Base-by-base conservation (phyloP, 2,329 filamentous ascomycete genomes). In the Botrytis squamosa region DNA sequence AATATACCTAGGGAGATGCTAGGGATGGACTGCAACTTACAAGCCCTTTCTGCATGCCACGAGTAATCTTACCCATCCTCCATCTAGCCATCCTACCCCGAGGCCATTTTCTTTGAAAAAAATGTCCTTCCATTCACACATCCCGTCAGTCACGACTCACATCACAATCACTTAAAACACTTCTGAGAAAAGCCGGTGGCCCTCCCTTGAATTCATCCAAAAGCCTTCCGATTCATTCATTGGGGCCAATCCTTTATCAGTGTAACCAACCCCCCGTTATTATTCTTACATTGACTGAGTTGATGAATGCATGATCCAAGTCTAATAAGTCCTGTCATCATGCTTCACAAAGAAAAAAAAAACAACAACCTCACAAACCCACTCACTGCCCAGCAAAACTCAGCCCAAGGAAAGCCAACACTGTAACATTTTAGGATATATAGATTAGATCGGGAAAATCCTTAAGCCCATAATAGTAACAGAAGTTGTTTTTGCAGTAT, bases 291-390 rank as follows among this genome's bases (percentile, higher is more conserved):
- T 36, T 46, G 38, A 44, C 40, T 29, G 57, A n/a, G 10, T 60
- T 18, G 52, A 57, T 42, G 52, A 22, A 71, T 38, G 55, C 57
- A 62, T 46, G 68, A 29, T 49, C 42, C 40, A 71, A 71, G 69
- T 71, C 52, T 16, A 18, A 71, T 16, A 18, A 71, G 69, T 71
- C 69, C 57, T 71, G 69, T 64, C 69, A 64, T 64, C 33, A 62
- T 52, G 55, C 69, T 70, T 62, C 40, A 62, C 57, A 64, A 44
- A 60, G 57, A 63, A 46, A 64, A 46, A 65, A 65, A 62, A 36
- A 40, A 40, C 12, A 40, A 55, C 60, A 63, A 63, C 8, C 38
- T 29, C 36, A 42, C 38, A 18, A 36, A 33, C 20, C 63, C 42
- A 66, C 29, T 36, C 42, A 66, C 29, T 36, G n/a, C 29, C 20